A percentile compares a stretch with the other conserved stretches of the same genome.
These are phyloP conservation scores for Phytophthora quininea DNA, from an alignment of 352 stramenopile genomes.

Conservation along the genomic window DNA sequence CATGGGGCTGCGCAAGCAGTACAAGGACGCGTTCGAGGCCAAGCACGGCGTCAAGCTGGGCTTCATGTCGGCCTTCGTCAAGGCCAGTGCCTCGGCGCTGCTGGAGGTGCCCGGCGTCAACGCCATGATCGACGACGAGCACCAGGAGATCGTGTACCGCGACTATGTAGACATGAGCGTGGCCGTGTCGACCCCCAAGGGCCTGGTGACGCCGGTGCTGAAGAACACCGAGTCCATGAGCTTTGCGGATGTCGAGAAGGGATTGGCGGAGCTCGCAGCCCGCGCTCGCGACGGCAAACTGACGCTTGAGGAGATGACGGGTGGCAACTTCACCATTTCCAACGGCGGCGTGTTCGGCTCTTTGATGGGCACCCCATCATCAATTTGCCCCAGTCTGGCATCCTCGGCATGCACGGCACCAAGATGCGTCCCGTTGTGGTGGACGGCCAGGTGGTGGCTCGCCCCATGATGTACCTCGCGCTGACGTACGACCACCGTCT, in stretches of 20 bases:
- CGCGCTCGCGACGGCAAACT: slow-evolving; percentile 76
- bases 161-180: slow-evolving; percentile 99
- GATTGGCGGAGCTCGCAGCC: slow-evolving; percentile 93
- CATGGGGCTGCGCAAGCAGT: slow-evolving; percentile 93
- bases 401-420: slow-evolving; percentile 99
- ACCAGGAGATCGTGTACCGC: slow-evolving; percentile 99
- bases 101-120: slow-evolving; percentile 96
- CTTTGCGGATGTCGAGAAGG: slow-evolving; percentile 98
- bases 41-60: slow-evolving; percentile 99
- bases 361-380: slow-evolving; percentile 99
- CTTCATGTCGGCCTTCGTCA: slow-evolving; percentile 99
- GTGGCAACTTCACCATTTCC: slow-evolving; percentile 97
- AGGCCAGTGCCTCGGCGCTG: slow-evolving; percentile 93
- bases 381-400: slow-evolving; percentile 98
- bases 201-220: slow-evolving; percentile 98
- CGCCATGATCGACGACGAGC: slow-evolving; percentile 97
- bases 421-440: slow-evolving; percentile 96
- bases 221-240: slow-evolving; percentile 97
- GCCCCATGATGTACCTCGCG: slow-evolving; percentile 99
- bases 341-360: slow-evolving; percentile 93
- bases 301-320: slow-evolving; percentile 67
- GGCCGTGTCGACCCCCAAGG: slow-evolving; percentile 96
- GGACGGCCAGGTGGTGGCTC: slow-evolving; percentile 94
- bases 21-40: slow-evolving; percentile 97
- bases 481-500: slow-evolving; percentile 99